Conservation (phyloP, 2,329 filamentous ascomycete genomes). For the Grosmannia huntii region DNA sequence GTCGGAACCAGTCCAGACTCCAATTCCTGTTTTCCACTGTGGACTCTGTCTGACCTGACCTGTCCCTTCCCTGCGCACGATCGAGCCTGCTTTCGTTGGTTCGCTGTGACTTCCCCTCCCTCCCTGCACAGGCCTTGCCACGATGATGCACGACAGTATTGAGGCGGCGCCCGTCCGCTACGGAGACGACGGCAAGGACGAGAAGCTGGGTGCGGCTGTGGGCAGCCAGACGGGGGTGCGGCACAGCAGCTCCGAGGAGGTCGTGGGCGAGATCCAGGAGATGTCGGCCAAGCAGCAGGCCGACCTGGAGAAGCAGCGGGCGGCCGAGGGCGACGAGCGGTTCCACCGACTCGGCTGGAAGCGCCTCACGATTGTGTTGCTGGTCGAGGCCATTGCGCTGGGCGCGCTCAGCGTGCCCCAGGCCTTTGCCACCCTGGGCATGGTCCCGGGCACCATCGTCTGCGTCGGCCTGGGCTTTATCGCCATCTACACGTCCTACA, state of each 20-base stretch:
- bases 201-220: not conserved
- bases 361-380: constrained; percentile 39
- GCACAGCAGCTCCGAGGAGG: not conserved
- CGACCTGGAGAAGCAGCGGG: constrained; percentile 6
- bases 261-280: not conserved
- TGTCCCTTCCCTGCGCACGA: too few relatives aligned
- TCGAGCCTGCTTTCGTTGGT: too few relatives aligned
- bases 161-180: not conserved
- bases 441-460: constrained; percentile 24
- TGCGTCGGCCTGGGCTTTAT: constrained; percentile 19
- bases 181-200: not conserved
- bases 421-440: constrained; percentile 40
- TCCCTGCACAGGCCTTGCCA: not conserved
- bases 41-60: too few relatives aligned
- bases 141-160: not conserved
- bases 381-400: constrained; percentile 44
- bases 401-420: constrained; percentile 37
- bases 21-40: too few relatives aligned
- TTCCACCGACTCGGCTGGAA: constrained; percentile 45
- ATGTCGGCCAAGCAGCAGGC: not conserved
- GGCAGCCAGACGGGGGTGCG: not conserved
- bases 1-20: not conserved
- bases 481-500: constrained; percentile 27
- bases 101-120: too few relatives aligned
- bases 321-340: constrained; percentile 27